These are phyloP conservation scores for Amanita muscaria DNA, from an alignment of 768 basidiomycete genomes.

Conservation along the genomic window DNA sequence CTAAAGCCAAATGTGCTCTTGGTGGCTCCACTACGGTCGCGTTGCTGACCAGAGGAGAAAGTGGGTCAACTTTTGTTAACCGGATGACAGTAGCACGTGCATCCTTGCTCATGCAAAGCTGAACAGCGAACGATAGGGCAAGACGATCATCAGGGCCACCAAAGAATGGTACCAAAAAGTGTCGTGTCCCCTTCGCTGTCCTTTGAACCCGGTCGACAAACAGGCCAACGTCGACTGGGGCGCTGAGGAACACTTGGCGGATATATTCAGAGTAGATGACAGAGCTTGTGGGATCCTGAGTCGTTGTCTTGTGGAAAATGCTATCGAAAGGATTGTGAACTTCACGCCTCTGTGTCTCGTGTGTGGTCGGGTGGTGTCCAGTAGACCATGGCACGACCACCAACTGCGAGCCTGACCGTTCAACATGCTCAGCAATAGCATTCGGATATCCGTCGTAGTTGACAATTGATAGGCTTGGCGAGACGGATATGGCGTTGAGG, in stretches of 20 bases:
- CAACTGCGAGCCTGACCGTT: slow-evolving; percentile 54
- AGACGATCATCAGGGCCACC: slow-evolving; percentile 92
- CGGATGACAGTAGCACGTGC: slow-evolving; percentile 70
- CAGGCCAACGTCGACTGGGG: slow-evolving; percentile 70
- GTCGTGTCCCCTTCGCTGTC: slow-evolving; percentile 29
- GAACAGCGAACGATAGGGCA: slow-evolving; percentile 72
- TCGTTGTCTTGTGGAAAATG: slow-evolving; percentile 51
- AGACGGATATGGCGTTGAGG: slow-evolving; percentile 57
- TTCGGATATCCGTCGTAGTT: slow-evolving; percentile 63
- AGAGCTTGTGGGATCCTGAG: slow-evolving; percentile 43
- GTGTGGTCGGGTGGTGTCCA: slow-evolving; percentile 22
- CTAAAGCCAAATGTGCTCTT: background rate
- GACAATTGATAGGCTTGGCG: slow-evolving; percentile 68
- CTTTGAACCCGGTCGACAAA: slow-evolving; percentile 68
- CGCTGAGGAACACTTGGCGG: slow-evolving; percentile 68
- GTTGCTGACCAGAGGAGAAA: slow-evolving; percentile 1
- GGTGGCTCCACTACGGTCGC: slow-evolving; percentile 1
- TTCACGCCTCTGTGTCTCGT: slow-evolving; percentile 12
- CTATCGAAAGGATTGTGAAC: slow-evolving; percentile 69
- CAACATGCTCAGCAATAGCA: slow-evolving; percentile 53
- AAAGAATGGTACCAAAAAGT: slow-evolving; percentile 84
- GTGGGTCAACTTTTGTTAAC: slow-evolving; percentile 38
- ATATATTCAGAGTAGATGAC: slow-evolving; percentile 76
- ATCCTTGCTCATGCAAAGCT: slow-evolving; percentile 53
- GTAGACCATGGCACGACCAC: slow-evolving; percentile 81